phyloP scores from a whole-genome alignment of 169 alveolate genomes.

The Plasmodium relictum region DNA sequence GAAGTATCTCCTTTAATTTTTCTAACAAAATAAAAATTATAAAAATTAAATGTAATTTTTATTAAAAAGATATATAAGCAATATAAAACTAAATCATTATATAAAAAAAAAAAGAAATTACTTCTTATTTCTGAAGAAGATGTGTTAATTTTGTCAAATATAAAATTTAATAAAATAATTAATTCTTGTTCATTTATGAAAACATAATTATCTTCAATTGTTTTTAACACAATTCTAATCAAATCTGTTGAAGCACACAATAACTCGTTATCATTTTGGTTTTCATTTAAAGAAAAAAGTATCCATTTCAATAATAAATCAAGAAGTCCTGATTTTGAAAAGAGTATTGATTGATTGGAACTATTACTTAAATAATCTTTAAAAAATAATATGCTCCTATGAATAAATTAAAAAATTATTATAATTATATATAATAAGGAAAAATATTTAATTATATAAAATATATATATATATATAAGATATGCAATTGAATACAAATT shows the following conservation, averaged over 20 bases:
- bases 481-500: background rate
- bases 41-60: background rate
- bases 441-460: background rate
- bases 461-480: conserved; percentile 11
- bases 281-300: conserved; percentile 28
- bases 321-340: conserved; percentile 56
- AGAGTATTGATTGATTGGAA: conserved; percentile 51
- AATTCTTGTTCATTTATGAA: conserved; percentile 42
- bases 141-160: conserved; percentile 38
- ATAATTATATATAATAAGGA: too few species aligned
- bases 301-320: conserved; percentile 66
- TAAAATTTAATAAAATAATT: conserved; percentile 30
- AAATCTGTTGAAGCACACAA: conserved; percentile 26
- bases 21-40: conserved; percentile 12
- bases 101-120: background rate
- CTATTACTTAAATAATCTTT: conserved; percentile 67
- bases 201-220: conserved; percentile 65
- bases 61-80: background rate
- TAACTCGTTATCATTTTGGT: conserved; percentile 38
- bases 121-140: conserved; percentile 32
- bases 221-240: conserved; percentile 46
- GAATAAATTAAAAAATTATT: background rate
- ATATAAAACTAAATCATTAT: background rate
- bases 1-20: conserved; percentile 51
- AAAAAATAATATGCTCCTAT: conserved; percentile 55